phyloP scores from a whole-genome alignment of 441 rosid species.

The Pelargonium citronellum region DNA sequence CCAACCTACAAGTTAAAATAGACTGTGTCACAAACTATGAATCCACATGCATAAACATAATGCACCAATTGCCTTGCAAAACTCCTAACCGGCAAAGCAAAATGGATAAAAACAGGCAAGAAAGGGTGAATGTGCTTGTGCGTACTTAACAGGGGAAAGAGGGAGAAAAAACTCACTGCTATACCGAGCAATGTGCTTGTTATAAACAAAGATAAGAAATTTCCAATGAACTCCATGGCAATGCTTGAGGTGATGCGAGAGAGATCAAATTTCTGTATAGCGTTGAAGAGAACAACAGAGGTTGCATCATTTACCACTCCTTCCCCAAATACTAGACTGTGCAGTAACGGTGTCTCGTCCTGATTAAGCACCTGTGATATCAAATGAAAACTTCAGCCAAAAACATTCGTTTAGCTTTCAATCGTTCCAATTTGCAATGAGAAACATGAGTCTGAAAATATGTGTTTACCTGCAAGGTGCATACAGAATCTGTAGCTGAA shows the following conservation, averaged over 20 bases:
- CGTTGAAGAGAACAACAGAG: constrained; percentile 93
- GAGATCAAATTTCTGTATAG: constrained; percentile 82
- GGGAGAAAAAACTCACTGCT: constrained; percentile 41
- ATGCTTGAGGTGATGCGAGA: constrained; percentile 40
- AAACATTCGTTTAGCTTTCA: background rate
- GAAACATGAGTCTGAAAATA: background rate
- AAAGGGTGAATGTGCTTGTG: background rate
- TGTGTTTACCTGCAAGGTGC: constrained; percentile 72
- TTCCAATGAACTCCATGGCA: constrained; percentile 62
- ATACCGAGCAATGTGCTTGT: constrained; percentile 80
- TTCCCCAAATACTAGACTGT: constrained; percentile 91
- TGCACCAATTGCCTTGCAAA: background rate
- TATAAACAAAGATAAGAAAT: constrained; percentile 63
- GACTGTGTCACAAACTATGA: background rate
- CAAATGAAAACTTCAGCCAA: constrained; percentile 1
- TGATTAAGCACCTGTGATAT: constrained; percentile 74
- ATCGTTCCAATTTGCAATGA: background rate
- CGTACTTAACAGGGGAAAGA: background rate
- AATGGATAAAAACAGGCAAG: constrained; percentile 10
- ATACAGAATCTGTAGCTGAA: constrained; percentile 92
- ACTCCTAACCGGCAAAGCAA: no score
- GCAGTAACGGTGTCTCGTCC: constrained; percentile 88
- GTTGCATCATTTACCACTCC: constrained; percentile 97
- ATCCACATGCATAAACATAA: background rate
- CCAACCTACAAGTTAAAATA: constrained; percentile 50